A percentile compares a stretch with the other conserved stretches of the same genome.
Conservation (phyloP, 805 yeast species). For the Pichia cephalocereana region DNA sequence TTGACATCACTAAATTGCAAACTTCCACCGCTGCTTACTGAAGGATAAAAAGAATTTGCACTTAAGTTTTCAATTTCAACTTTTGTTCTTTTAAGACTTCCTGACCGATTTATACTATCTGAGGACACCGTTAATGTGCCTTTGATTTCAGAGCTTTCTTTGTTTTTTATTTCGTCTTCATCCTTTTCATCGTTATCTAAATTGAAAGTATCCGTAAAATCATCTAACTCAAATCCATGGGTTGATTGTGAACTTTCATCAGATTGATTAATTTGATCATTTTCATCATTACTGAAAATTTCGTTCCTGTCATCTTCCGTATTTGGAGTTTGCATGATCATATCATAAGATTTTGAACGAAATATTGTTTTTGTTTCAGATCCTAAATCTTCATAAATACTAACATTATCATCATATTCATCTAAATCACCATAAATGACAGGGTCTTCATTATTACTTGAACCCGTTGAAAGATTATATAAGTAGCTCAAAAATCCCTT, state of each 20-base stretch:
- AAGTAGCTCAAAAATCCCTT: background rate
- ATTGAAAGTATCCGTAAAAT: slow-evolving; percentile 4
- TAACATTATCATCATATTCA: background rate
- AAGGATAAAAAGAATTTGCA: background rate
- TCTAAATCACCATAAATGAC: background rate
- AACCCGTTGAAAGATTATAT: too few species aligned
- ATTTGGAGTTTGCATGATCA: background rate
- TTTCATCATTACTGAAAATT: background rate
- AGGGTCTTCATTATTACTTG: too few species aligned
- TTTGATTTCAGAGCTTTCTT: background rate
- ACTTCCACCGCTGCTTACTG: background rate
- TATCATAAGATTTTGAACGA: slow-evolving; percentile 8
- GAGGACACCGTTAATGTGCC: background rate
- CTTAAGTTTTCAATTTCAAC: background rate
- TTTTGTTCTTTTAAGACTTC: background rate
- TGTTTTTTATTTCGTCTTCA: too few species aligned
- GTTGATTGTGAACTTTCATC: background rate
- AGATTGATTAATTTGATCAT: background rate
- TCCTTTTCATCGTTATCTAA: background rate
- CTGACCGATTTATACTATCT: background rate
- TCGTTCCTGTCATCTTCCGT: background rate
- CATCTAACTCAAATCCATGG: slow-evolving; percentile 4
- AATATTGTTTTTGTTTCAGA: slow-evolving; percentile 9
- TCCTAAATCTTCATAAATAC: slow-evolving; percentile 7
- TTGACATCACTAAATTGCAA: slow-evolving; percentile 4